Evolutionary conservation across 2,329 filamentous ascomycete genomes (phyloP), one percentile per base, ranked within the genome.

Genomic region (Sporothrix protearum): DNA sequence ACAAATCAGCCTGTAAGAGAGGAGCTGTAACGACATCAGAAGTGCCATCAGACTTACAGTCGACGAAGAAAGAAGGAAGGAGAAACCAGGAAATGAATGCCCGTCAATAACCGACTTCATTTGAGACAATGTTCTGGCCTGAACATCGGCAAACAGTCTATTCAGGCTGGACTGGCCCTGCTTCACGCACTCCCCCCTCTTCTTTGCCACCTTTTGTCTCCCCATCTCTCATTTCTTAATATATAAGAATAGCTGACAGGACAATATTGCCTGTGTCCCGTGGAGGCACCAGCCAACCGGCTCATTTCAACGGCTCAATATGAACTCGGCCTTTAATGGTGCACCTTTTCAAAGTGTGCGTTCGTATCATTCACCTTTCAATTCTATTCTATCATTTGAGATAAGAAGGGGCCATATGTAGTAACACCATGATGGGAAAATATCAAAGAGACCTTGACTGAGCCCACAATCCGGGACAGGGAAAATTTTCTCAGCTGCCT

Each of bases 241-340:
- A 16, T 36, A 59, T 8, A 19, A 1, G n/a, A 59, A 36, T 10
- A 63, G 25, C 59, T 45, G 33, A 25, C 57, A 39, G 57, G 57
- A 63, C 25, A 22, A 2, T 25, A 6, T 63, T 61, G 57, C 57
- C 57, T 22, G 12, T 42, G 57, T 25, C 25, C 19, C 36, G 33
- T 10, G 12, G 9, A 25, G 8, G 22, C 22, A 25, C 36, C 59
- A n/a, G 45, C 39, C 61, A 49, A 19, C 61, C 61, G 61, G 61
- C 61, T 66, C 39, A 47, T 66, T 47, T 45, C 61, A 47, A 25
- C 61, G 61, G 61, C 61, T 66, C 39, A 66, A 66, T 66, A 66
- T 22, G 25, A 47, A 19, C 42, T 47, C 42, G 25, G 61, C 33
- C 36, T 63, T 36, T 22, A 42, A n/a, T 42, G n/a, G 19, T 22